Percentiles rank a stretch among this genome's conserved stretches.
Evolutionary conservation across 768 basidiomycete species (phyloP).

Genomic region (Mycena belliarum): DNA sequence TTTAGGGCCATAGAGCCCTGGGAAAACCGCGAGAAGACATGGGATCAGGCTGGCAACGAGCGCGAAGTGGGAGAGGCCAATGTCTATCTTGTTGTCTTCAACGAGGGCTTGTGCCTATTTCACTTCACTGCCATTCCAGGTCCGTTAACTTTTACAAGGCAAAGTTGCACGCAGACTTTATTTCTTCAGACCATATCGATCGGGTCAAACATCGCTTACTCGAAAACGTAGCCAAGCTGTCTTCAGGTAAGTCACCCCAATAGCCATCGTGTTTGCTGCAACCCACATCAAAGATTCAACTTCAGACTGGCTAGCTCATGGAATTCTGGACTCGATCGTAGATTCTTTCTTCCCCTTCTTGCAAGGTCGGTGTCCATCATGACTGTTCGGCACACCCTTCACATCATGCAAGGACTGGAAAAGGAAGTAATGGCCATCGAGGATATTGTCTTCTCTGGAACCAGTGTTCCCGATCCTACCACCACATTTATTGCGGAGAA

Average conservation of each 20-base stretch:
- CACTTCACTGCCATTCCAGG: conserved; percentile 86
- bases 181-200: conserved; percentile 65
- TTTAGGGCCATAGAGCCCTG: conserved; percentile 78
- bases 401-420: conserved; percentile 60
- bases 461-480: neutral
- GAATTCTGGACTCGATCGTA: conserved; percentile 88
- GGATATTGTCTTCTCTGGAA: conserved; percentile 54
- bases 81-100: conserved; percentile 88
- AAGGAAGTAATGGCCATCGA: conserved; percentile 80
- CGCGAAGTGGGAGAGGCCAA: conserved; percentile 66
- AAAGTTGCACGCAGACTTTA: neutral
- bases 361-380: conserved; percentile 3
- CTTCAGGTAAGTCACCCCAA: conserved; percentile 56
- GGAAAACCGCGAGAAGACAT: conserved; percentile 30
- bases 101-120: conserved; percentile 85
- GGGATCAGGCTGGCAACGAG: conserved; percentile 22
- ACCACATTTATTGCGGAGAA: neutral
- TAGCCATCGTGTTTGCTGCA: neutral
- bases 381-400: neutral
- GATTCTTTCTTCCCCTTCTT: conserved; percentile 91
- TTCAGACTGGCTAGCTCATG: conserved; percentile 92
- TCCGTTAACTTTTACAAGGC: conserved; percentile 25
- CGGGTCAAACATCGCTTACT: conserved; percentile 69
- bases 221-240: conserved; percentile 64
- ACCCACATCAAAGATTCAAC: too few species aligned